These are phyloP conservation scores for Reutealis trisperma DNA, from an alignment of 345 rosid genomes.

Conservation along the genomic window DNA sequence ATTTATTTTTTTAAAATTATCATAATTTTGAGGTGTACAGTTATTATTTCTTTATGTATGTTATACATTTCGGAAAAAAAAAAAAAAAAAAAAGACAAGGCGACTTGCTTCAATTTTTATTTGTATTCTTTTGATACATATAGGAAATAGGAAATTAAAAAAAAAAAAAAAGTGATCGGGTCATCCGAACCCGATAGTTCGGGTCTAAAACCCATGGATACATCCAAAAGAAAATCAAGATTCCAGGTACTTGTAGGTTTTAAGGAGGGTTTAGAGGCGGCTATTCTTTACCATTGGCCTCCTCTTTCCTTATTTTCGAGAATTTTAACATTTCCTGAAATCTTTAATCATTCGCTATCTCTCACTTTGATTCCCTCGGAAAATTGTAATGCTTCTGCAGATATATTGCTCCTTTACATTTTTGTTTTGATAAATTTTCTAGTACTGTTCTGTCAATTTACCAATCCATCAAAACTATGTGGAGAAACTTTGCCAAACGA, in stretches of 20 bases:
- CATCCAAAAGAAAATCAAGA: neutral
- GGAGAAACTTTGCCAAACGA: constrained; percentile 62
- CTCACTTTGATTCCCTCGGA: neutral
- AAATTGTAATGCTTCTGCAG: neutral
- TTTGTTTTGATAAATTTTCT: neutral
- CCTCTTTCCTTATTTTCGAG: neutral
- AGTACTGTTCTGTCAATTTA: neutral
- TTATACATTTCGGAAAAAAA: too few species aligned
- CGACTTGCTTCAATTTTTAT: too few species aligned
- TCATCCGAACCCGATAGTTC: neutral
- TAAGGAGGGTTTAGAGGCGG: constrained; percentile 27
- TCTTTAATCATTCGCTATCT: neutral
- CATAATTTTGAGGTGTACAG: too few species aligned
- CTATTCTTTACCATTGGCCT: constrained; percentile 3
- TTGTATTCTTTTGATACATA: too few species aligned
- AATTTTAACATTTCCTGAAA: neutral
- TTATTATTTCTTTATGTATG: too few species aligned
- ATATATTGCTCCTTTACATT: neutral
- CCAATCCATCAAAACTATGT: constrained; percentile 42
- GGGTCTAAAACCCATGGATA: constrained; percentile 12
- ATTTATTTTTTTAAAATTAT: too few species aligned
- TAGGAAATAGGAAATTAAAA: too few species aligned
- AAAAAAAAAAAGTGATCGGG: neutral
- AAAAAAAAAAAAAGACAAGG: too few species aligned
- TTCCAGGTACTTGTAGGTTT: constrained; percentile 5